A percentile compares a stretch with the other conserved stretches of the same genome.
phyloP scores from a whole-genome alignment of 257 asterid genomes.

The Cynanchum wilfordii region DNA sequence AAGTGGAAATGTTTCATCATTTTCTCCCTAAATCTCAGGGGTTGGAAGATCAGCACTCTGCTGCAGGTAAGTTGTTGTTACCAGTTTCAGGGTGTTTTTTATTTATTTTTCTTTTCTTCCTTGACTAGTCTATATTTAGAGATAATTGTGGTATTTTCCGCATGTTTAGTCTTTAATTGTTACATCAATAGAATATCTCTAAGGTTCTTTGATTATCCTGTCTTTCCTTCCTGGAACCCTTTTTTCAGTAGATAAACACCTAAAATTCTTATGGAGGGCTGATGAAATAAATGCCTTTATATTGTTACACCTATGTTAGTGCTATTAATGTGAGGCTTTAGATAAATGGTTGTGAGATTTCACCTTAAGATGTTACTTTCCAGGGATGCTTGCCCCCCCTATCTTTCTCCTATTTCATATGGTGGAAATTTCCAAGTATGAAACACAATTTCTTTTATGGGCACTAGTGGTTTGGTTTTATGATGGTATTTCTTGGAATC shows the following conservation, averaged over 20 bases:
- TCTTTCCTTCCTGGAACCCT: not conserved
- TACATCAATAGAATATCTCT: not conserved
- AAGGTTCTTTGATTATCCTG: not conserved
- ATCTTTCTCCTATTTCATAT: not conserved
- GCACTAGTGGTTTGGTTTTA: not conserved
- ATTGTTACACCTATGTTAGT: not conserved
- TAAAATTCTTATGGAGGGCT: not conserved
- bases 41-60: conserved; percentile 53
- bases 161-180: not conserved
- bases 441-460: not conserved
- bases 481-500: not conserved
- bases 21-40: conserved; percentile 55
- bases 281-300: not conserved
- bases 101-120: not conserved
- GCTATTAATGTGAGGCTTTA: not conserved
- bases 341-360: not conserved
- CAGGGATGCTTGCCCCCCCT: not conserved
- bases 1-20: conserved; percentile 14
- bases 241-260: not conserved
- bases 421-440: not conserved
- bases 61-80: conserved; percentile 31
- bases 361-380: not conserved
- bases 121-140: not conserved
- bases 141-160: not conserved
- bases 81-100: not conserved